phyloP scores from a whole-genome alignment of 768 basidiomycete genomes.

The Agrocybe praecox region DNA sequence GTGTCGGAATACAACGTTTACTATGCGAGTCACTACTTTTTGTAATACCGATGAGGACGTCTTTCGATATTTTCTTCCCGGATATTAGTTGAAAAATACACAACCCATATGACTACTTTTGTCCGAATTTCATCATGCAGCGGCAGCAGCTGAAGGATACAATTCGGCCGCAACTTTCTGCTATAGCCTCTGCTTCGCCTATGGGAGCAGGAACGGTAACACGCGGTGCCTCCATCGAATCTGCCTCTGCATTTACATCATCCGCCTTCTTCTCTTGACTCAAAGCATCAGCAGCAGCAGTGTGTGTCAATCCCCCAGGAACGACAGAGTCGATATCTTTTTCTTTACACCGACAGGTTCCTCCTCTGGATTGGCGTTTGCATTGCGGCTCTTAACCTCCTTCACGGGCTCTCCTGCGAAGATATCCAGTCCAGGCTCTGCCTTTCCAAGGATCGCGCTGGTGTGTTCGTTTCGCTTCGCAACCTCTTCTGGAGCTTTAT shows the following conservation, averaged over 20 bases:
- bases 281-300: neutral
- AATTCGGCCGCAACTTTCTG: slow-evolving; percentile 54
- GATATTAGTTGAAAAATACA: too few relatives aligned
- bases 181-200: slow-evolving; percentile 51
- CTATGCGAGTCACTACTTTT: slow-evolving; percentile 33
- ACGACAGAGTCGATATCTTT: slow-evolving; percentile 24
- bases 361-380: slow-evolving; percentile 7
- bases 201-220: slow-evolving; percentile 38
- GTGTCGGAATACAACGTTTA: slow-evolving; percentile 39
- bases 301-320: slow-evolving; percentile 8
- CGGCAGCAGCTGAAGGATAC: slow-evolving; percentile 43
- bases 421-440: slow-evolving; percentile 77
- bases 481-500: slow-evolving; percentile 18
- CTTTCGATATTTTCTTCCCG: too few relatives aligned
- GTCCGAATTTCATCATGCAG: neutral
- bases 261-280: slow-evolving; percentile 10
- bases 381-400: slow-evolving; percentile 48
- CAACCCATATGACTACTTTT: slow-evolving; percentile 5
- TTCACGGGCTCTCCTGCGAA: slow-evolving; percentile 57
- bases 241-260: slow-evolving; percentile 4
- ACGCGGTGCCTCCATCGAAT: slow-evolving; percentile 8
- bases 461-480: slow-evolving; percentile 30
- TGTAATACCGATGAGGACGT: too few relatives aligned
- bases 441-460: slow-evolving; percentile 45
- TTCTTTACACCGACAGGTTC: slow-evolving; percentile 11